Conservation (phyloP, 75 land plant species). For the Isoetes taiwanensis region DNA sequence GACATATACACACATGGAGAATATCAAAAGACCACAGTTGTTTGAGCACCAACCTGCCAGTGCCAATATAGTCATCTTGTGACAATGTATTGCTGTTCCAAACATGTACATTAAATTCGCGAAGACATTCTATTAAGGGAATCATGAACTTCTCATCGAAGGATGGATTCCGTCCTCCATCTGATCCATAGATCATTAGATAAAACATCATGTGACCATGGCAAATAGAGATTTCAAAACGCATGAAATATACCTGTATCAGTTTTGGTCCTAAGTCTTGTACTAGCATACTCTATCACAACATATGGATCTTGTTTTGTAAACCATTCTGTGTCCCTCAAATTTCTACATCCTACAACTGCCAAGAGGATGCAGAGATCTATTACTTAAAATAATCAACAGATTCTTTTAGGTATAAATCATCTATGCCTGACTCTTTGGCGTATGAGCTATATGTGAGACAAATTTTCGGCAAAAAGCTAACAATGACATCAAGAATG, state of each 20-base stretch:
- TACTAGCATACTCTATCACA: neutral
- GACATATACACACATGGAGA: neutral
- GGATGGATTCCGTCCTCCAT: neutral
- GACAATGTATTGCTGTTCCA: conserved; percentile 1
- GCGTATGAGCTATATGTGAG: neutral
- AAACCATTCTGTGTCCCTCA: conserved; percentile 7
- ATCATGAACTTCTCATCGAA: conserved; percentile 4
- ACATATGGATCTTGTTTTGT: conserved; percentile 1
- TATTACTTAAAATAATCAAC: no score
- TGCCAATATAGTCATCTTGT: neutral
- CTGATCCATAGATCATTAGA: neutral
- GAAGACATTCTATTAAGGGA: neutral
- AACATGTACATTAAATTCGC: neutral
- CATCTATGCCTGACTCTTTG: no score
- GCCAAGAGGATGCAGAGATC: neutral
- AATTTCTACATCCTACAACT: conserved; percentile 5
- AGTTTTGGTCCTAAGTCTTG: neutral
- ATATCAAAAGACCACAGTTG: neutral
- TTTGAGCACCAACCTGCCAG: neutral
- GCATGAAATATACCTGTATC: neutral
- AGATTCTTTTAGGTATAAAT: no score
- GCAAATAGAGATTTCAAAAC: neutral
- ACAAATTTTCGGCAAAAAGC: neutral
- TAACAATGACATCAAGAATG: neutral
- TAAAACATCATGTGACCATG: neutral